Conservation (phyloP, 257 asterid species). For the Misopates orontium region DNA sequence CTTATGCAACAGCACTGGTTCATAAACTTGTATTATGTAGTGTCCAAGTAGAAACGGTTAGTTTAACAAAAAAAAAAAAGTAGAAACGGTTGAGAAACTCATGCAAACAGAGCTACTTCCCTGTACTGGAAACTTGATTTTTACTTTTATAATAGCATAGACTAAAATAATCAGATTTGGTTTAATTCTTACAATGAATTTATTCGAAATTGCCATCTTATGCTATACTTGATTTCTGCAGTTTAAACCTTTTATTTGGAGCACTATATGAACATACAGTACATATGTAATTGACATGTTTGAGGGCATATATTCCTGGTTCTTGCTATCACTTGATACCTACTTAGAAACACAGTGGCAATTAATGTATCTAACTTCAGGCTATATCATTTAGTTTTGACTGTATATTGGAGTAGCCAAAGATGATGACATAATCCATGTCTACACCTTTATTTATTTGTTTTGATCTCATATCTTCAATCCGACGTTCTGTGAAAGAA, state of each 20-base stretch:
- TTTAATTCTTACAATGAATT: background rate
- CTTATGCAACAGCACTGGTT: background rate
- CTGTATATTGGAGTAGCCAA: too few species aligned
- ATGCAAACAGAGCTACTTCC: background rate
- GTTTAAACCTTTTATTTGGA: background rate
- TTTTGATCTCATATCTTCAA: too few species aligned
- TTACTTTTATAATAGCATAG: too few species aligned
- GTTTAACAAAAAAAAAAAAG: too few species aligned
- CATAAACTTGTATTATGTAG: background rate
- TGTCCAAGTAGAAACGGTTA: background rate
- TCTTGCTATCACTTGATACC: background rate
- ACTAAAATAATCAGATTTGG: background rate
- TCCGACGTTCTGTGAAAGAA: too few species aligned
- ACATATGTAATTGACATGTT: background rate
- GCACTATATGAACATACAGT: background rate
- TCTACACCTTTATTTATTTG: too few species aligned
- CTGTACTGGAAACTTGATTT: background rate
- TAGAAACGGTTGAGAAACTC: background rate
- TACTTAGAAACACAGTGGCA: background rate
- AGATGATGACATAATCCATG: too few species aligned
- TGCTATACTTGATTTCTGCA: background rate
- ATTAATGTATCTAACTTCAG: too few species aligned
- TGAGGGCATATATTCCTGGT: background rate
- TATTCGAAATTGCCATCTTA: background rate
- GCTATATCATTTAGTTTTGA: too few species aligned